Evolutionary conservation across 768 basidiomycete genomes (phyloP), one percentile per base, ranked within the genome.

Genomic region (Auricularia cornea): DNA sequence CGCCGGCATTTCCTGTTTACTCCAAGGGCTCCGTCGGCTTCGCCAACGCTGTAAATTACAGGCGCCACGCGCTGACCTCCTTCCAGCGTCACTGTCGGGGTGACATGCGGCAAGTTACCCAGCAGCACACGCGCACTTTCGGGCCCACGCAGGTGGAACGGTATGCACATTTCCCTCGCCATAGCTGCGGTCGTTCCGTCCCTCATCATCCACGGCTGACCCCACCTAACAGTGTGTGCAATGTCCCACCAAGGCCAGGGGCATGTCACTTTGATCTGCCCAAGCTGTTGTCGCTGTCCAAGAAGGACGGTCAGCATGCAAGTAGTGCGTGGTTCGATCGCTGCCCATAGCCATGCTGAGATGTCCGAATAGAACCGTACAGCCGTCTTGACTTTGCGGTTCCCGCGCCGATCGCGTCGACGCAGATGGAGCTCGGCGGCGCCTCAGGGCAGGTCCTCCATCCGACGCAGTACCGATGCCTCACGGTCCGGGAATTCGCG

Each of bases 401-500:
- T 1, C 75, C 80, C 30, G 91, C 91, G 70, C 79, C 78, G 38
- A 90, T 89, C 35, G 84, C 85, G 0, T 72, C 88, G 75, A 90
- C 90, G 8, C 74, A 68, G 1, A 75, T 83, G 12, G 64, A 68
- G 5, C 89, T 89, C 1, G 76, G 76, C n/a, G 65, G 69, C 2
- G 87, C 88, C 60, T 76, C 77, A 51, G 75, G 74, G 18, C 66
- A 66, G 2, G 76, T 80, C 16, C 67, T 83, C 12, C 82, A 83
- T 66, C 83, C 82, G 1, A 72, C 73, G 86, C 88, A 91, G 87
- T 84, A 84, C 66, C 83, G 90, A 6, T 81, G 89, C 29, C 69
- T 89, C 44, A 86, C 79, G 3, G 81, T 90, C 16, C 77, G 83
- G 33, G 89, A 91, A 68, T 82, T 80, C 52, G 89, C 89, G 20